phyloP scores from a whole-genome alignment of 129 eudicot species.

The Apium graveolens region DNA sequence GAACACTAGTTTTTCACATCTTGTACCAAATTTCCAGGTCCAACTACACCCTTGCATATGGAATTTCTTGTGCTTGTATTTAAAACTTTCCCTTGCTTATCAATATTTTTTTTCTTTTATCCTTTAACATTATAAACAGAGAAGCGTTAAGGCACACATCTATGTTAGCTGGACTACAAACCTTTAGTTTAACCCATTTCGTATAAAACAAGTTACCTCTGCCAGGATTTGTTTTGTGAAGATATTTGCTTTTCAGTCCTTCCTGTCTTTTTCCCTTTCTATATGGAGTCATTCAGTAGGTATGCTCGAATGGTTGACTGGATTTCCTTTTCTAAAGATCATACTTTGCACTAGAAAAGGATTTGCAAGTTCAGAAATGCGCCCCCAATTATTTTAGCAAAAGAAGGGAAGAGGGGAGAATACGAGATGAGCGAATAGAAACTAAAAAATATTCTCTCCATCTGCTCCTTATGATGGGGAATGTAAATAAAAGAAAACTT shows the following conservation, averaged over 20 bases:
- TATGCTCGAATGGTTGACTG: too few relatives aligned
- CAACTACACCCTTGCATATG: neutral
- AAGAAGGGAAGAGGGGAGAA: neutral
- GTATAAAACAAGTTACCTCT: neutral
- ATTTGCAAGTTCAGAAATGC: too few relatives aligned
- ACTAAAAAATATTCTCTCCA: too few relatives aligned
- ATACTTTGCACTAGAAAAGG: neutral
- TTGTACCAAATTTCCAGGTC: neutral
- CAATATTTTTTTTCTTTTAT: neutral
- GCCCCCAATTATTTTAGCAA: neutral
- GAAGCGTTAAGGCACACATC: neutral
- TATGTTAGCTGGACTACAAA: neutral
- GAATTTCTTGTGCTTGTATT: neutral
- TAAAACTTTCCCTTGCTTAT: neutral
- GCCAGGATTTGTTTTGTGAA: neutral
- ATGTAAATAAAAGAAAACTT: too few relatives aligned
- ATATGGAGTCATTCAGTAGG: neutral
- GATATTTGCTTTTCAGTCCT: neutral
- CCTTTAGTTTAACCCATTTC: neutral
- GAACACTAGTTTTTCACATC: neutral
- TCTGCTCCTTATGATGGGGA: too few relatives aligned
- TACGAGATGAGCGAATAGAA: neutral
- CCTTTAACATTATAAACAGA: neutral
- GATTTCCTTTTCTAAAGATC: neutral
- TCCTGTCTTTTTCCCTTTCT: neutral